Evolutionary conservation across 148 eudicot genomes (phyloP).

Genomic region (Agrostemma githago): DNA sequence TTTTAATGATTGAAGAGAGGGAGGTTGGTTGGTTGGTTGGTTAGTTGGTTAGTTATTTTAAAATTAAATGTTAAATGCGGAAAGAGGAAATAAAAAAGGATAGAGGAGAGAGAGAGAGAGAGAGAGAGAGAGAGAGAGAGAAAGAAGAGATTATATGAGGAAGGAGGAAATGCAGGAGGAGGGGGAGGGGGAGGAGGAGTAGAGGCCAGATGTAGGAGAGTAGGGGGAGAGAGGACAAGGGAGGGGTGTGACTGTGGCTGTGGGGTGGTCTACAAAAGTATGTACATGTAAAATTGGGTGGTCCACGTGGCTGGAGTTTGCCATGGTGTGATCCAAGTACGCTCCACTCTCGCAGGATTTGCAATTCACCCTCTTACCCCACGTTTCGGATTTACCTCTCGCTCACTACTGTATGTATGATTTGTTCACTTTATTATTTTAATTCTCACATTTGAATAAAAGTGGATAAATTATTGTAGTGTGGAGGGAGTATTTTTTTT

Average conservation of each 20-base stretch:
- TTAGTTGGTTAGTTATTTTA: conserved; percentile 2
- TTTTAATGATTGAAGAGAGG: too few species aligned
- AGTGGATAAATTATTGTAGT: too few species aligned
- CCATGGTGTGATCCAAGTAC: conserved; percentile 22
- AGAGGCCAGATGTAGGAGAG: background rate
- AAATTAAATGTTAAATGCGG: background rate
- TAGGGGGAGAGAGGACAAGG: too few species aligned
- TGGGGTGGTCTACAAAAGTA: background rate
- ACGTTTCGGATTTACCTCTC: conserved; percentile 32
- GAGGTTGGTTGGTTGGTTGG: conserved; percentile 1
- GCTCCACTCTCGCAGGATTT: conserved; percentile 24
- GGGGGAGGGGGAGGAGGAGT: too few species aligned
- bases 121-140: background rate
- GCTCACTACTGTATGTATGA: too few species aligned
- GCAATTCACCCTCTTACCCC: conserved; percentile 31
- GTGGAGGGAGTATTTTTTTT: too few species aligned
- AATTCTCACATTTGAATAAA: too few species aligned
- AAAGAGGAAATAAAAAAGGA: background rate
- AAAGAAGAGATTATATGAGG: background rate
- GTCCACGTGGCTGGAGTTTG: conserved; percentile 41
- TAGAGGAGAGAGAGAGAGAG: background rate
- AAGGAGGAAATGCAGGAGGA: background rate
- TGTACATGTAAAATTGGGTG: conserved; percentile 20
- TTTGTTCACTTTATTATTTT: too few species aligned
- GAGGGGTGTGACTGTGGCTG: background rate